phyloP scores from a whole-genome alignment of 163 green algal species.

The Smithsoniella earleae region DNA sequence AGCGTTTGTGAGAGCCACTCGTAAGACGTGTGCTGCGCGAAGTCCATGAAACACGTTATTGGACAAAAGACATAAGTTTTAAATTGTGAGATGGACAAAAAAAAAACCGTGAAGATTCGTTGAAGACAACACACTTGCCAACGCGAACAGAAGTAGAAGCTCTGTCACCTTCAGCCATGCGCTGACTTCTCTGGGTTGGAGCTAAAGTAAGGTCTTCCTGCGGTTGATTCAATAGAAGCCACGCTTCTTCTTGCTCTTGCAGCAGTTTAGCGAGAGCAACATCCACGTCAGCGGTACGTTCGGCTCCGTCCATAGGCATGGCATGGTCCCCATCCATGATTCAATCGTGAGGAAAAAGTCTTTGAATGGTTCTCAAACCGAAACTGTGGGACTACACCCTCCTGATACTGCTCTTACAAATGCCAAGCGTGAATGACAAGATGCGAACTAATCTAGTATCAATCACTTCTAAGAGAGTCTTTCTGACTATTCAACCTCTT shows the following conservation, averaged over 20 bases:
- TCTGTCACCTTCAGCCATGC: no score
- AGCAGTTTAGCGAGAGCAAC: slow-evolving; percentile 10
- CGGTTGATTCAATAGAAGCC: neutral
- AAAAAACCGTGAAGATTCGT: neutral
- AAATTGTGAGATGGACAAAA: neutral
- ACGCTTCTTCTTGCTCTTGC: slow-evolving; percentile 24
- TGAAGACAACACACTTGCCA: no score
- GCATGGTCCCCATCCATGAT: no score
- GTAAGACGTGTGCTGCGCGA: no score
- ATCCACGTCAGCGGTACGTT: neutral
- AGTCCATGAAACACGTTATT: no score
- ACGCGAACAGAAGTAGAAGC: no score
- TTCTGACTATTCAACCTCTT: no score
- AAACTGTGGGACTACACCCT: no score
- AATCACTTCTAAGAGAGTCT: no score
- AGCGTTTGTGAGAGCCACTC: no score
- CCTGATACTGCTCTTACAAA: neutral
- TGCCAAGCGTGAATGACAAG: neutral
- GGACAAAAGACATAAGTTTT: neutral
- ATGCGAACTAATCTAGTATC: neutral
- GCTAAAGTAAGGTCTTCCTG: neutral
- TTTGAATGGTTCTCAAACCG: neutral
- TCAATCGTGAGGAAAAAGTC: neutral
- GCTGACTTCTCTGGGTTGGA: neutral
- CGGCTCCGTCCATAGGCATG: neutral